Conservation (phyloP, 345 rosid species). For the Hevea brasiliensis region DNA sequence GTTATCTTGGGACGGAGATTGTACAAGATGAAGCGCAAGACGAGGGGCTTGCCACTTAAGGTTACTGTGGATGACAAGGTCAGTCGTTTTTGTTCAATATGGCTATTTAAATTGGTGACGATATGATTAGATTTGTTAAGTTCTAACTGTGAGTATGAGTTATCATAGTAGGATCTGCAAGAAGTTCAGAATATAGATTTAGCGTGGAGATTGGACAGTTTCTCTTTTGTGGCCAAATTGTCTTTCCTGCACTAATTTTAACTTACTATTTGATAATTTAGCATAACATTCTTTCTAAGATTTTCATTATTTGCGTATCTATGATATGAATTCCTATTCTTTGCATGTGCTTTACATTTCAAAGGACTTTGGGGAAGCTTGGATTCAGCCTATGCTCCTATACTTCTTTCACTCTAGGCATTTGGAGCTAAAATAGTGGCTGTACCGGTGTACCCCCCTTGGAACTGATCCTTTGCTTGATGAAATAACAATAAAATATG, state of each 20-base stretch:
- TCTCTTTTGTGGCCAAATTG: neutral
- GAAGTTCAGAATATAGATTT: neutral
- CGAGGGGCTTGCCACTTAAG: conserved; percentile 67
- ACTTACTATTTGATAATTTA: neutral
- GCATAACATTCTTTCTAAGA: neutral
- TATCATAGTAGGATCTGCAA: neutral
- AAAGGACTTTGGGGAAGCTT: conserved; percentile 2
- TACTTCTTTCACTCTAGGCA: neutral
- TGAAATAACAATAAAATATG: neutral
- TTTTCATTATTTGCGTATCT: neutral
- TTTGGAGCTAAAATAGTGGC: neutral
- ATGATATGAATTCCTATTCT: neutral
- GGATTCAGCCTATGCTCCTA: neutral
- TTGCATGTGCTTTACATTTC: neutral
- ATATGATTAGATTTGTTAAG: conserved; percentile 4
- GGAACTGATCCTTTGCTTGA: neutral
- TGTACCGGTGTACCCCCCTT: neutral
- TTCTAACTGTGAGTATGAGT: conserved; percentile 1
- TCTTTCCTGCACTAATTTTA: neutral
- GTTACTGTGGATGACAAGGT: conserved; percentile 90
- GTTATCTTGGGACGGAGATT: conserved; percentile 72
- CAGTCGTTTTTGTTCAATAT: conserved; percentile 17
- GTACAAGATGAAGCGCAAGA: conserved; percentile 81
- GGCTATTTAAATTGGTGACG: conserved; percentile 1
- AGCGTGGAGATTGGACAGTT: neutral